Evolutionary conservation across 2,329 filamentous ascomycete species (phyloP), one percentile per base, ranked within the genome.

Genomic region (Hypoxylon sp.): DNA sequence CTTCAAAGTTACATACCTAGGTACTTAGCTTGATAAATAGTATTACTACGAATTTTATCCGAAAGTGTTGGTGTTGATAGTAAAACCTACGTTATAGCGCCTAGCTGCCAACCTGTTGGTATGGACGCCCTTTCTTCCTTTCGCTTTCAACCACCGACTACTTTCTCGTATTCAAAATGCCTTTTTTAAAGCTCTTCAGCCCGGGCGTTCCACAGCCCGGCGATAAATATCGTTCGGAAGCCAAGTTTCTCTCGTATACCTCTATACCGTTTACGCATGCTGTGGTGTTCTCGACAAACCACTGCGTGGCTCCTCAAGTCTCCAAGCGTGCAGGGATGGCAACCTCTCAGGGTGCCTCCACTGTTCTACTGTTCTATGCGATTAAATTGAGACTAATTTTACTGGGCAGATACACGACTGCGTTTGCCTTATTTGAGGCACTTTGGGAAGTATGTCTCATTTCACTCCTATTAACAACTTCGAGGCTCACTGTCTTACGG

Each of bases 341-440:
- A 24, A 22, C 5, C 5, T n/a, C 47, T 54, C 59, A 57, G 11
- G 37, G 5, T 33, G 50, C 13, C 29, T 2, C 42, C 14, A 50
- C 11, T 35, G 9, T 9, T 56, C 10, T 14, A 35, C 35, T 35
- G 19, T 22, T 9, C 19, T 29, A 35, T 11, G 8, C 8, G 13
- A 39, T 29, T 56, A 33, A n/a, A 10, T 1, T 11, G 44, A 46
- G 24, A 19, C 37, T 63, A 24, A 60, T 3, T n/a, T 31, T 46
- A 37, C 8, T 6, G 26, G 31, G 1, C 26, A 73, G 71, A 31
- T 88, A 92, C 75, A 92, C 90, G 17, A 87, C 90, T 26, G 90
- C 89, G 0, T 91, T 89, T 74, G 91, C 91, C 72, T 91, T 93
- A 78, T 92, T 93, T 72, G 91, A 93, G 81, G 89, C 89, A 17